Percentiles rank a stretch among this genome's conserved stretches.
Evolutionary conservation across 1,284 basidiomycete species (phyloP).

Genomic region (Phellopilus nigrolimitatus): DNA sequence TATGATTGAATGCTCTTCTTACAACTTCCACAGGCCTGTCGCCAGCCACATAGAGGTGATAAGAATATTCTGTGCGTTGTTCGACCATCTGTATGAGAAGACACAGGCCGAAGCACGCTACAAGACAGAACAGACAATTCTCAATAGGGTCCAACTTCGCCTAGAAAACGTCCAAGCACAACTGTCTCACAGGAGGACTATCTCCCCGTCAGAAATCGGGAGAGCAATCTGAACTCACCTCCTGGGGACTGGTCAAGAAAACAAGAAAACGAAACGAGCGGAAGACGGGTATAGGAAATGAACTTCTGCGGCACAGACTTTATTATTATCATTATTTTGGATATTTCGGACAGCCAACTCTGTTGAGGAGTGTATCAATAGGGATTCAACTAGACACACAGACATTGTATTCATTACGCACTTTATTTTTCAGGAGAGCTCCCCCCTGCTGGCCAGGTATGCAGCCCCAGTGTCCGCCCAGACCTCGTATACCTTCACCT

Average conservation of each 20-base stretch:
- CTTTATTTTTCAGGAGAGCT: conserved; percentile 28
- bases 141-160: conserved; percentile 14
- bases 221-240: conserved; percentile 3
- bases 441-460: conserved; percentile 53
- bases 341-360: neutral
- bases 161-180: conserved; percentile 9
- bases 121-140: conserved; percentile 7
- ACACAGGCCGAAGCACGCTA: conserved; percentile 9
- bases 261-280: neutral
- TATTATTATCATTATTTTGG: neutral
- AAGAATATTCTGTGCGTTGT: conserved; percentile 17
- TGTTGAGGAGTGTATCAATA: neutral
- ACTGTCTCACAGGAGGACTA: neutral
- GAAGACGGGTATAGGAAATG: neutral
- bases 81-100: conserved; percentile 19
- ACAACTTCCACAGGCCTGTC: conserved; percentile 9
- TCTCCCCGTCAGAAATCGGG: neutral
- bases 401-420: neutral
- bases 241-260: no score
- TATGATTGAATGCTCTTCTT: neutral
- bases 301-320: no score
- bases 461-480: conserved; percentile 66
- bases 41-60: conserved; percentile 8
- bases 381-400: conserved; percentile 1
- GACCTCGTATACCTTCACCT: conserved; percentile 54